Base-by-base conservation (phyloP, 2,329 filamentous ascomycete genomes). In the Colletotrichum sp. region DNA sequence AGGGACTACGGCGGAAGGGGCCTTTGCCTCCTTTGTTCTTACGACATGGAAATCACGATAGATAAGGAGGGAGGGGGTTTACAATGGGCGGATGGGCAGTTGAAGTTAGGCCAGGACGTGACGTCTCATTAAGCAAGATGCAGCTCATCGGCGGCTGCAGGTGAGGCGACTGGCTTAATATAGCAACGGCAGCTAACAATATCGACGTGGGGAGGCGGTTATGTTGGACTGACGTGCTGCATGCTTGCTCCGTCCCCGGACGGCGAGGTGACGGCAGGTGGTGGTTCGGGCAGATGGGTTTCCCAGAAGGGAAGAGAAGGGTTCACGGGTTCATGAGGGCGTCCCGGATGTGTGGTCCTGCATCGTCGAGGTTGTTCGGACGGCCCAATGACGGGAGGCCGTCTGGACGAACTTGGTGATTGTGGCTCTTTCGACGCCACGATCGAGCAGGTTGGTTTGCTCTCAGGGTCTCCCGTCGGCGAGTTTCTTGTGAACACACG, bases 131-230 rank as follows among this genome's bases (percentile, higher is more conserved):
- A 82, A 83, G 79, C 80, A 80, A 71, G 77, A 77, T 82, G 82
- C 83, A 83, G 79, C 76, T 79, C 79, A 78, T 78, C 63, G 79
- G 79, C 78, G 80, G 81, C 80, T 85, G 82, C 83, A 84, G 77
- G 80, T 80, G 82, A 83, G 83, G 81, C 82, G 83, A 78, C 77
- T 76, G 36, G 78, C 83, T 82, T 81, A 83, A 81, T 83, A 83
- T 85, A 85, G 83, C 78, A 86, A 81, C 76, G 76, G 72, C 68
- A 75, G 78, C 82, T 82, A 83, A 83, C 83, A 84, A 83, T 82
- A 83, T 80, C 77, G 63, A 68, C 76, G 59, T 16, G 64, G 65
- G 68, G 59, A 52, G 44, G 66, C 68, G 60, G 63, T 44, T 65
- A 36, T 63, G 75, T 27, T 75, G 57, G 69, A 57, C n/a, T 36